Percentiles rank a stretch among this genome's conserved stretches.
Evolutionary conservation across 805 yeast species (phyloP).

Genomic region (Ascoidea asiatica): DNA sequence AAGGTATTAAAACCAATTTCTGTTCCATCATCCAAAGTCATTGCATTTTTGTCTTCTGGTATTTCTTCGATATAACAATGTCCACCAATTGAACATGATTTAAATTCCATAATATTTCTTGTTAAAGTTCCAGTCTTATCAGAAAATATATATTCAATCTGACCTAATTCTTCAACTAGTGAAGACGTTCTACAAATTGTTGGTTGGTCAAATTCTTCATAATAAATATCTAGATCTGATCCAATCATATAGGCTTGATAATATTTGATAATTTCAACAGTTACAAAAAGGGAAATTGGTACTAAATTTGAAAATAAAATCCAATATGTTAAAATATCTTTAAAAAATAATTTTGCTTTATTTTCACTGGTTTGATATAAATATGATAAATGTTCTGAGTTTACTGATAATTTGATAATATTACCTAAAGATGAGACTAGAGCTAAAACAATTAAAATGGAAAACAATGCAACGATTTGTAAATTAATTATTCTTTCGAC

Average conservation of each 20-base stretch:
- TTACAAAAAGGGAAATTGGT: slow-evolving; percentile 94
- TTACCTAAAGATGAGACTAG: slow-evolving; percentile 81
- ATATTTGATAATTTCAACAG: slow-evolving; percentile 90
- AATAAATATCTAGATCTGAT: slow-evolving; percentile 88
- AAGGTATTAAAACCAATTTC: slow-evolving; percentile 72
- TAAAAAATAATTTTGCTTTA: slow-evolving; percentile 61
- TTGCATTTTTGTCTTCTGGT: slow-evolving; percentile 80
- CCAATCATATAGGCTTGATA: slow-evolving; percentile 91
- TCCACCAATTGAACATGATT: slow-evolving; percentile 87
- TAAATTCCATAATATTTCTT: slow-evolving; percentile 92
- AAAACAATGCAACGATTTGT: slow-evolving; percentile 81
- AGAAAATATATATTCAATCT: slow-evolving; percentile 88
- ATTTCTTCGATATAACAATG: slow-evolving; percentile 74
- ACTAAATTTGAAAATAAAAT: slow-evolving; percentile 90
- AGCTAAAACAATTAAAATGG: slow-evolving; percentile 61
- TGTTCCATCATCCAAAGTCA: slow-evolving; percentile 55
- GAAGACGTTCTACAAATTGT: slow-evolving; percentile 92
- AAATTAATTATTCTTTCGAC: slow-evolving; percentile 90
- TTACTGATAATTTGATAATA: slow-evolving; percentile 53
- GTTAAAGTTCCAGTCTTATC: slow-evolving; percentile 98
- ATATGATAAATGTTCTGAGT: slow-evolving; percentile 43
- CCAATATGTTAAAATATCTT: slow-evolving; percentile 88
- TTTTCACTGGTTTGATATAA: slow-evolving; percentile 56
- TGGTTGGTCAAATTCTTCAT: slow-evolving; percentile 81
- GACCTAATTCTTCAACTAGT: slow-evolving; percentile 93